A percentile compares a stretch with the other conserved stretches of the same genome.
Evolutionary conservation across 306 rosid species (phyloP).

Genomic region (Begonia peltatifolia): DNA sequence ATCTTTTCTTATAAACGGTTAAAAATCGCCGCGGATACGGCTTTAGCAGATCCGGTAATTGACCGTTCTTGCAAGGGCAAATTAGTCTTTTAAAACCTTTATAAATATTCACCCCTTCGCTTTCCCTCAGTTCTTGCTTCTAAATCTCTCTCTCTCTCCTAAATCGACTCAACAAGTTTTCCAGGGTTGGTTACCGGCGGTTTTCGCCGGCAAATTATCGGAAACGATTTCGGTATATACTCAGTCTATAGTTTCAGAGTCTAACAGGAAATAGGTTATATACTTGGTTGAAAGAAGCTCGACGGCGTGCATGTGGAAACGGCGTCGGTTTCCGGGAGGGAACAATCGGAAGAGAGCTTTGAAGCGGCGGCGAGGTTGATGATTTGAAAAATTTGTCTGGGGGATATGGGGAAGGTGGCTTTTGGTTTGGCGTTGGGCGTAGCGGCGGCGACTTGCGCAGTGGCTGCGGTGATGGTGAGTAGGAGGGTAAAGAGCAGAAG

Average conservation of each 20-base stretch:
- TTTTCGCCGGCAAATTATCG: slow-evolving; percentile 18
- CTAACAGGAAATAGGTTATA: background rate
- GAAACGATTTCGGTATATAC: background rate
- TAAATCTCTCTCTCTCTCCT: slow-evolving; percentile 5
- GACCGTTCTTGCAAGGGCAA: slow-evolving; percentile 6
- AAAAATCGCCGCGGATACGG: slow-evolving; percentile 9
- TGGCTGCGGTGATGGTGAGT: slow-evolving; percentile 69
- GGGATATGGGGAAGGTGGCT: slow-evolving; percentile 49
- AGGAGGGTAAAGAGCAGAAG: slow-evolving; percentile 53
- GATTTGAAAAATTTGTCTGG: slow-evolving; percentile 27
- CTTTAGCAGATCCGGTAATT: slow-evolving; percentile 5
- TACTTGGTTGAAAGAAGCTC: slow-evolving; percentile 2
- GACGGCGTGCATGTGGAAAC: slow-evolving; percentile 50
- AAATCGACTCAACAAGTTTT: slow-evolving; percentile 2
- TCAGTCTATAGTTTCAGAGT: background rate
- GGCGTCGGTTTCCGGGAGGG: slow-evolving; percentile 33
- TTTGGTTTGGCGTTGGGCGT: slow-evolving; percentile 50
- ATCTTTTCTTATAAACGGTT: slow-evolving; percentile 3
- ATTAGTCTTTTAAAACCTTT: slow-evolving; percentile 15
- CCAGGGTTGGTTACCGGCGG: slow-evolving; percentile 25
- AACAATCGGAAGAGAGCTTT: slow-evolving; percentile 22
- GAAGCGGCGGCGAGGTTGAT: slow-evolving; percentile 34
- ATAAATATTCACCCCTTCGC: slow-evolving; percentile 42
- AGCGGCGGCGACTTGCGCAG: slow-evolving; percentile 59
- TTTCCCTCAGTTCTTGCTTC: slow-evolving; percentile 8